Percentiles rank a stretch among this genome's conserved stretches.
phyloP scores from a whole-genome alignment of 1,284 basidiomycete species.

The Chalciporus sp. region DNA sequence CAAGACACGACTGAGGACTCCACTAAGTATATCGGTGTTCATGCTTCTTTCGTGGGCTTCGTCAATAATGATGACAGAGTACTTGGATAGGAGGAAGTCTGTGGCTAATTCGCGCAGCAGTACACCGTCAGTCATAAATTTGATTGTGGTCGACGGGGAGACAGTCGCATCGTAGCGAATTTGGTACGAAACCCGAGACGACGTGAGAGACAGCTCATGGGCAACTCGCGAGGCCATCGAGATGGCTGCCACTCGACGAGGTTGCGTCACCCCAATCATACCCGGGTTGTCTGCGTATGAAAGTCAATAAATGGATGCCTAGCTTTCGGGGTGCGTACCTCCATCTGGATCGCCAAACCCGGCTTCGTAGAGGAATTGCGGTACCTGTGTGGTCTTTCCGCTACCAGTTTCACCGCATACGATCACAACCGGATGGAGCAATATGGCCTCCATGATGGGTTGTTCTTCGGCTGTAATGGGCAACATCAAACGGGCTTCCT shows the following conservation, averaged over 20 bases:
- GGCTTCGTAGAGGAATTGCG: conserved; percentile 96
- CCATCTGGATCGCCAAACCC: conserved; percentile 87
- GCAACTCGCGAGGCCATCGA: conserved; percentile 94
- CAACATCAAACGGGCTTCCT: conserved; percentile 77
- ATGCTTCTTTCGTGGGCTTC: conserved; percentile 98
- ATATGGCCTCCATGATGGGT: conserved; percentile 88
- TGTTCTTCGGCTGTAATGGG: conserved; percentile 96
- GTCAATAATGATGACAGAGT: conserved; percentile 95
- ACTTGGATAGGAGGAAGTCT: conserved; percentile 89
- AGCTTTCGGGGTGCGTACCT: conserved; percentile 48
- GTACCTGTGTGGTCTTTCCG: conserved; percentile 98
- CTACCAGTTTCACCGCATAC: conserved; percentile 98
- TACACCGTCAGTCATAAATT: conserved; percentile 99
- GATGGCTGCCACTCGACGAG: conserved; percentile 95
- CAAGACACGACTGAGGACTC: conserved; percentile 91
- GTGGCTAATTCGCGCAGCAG: conserved; percentile 89
- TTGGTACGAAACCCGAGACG: conserved; percentile 89
- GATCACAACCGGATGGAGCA: conserved; percentile 87
- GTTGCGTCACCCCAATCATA: conserved; percentile 98
- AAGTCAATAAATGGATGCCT: conserved; percentile 4
- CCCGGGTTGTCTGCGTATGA: conserved; percentile 82
- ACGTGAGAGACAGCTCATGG: conserved; percentile 81
- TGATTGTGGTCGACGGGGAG: conserved; percentile 87
- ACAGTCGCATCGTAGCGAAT: conserved; percentile 97
- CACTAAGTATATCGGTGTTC: conserved; percentile 98